A percentile compares a stretch with the other conserved stretches of the same genome.
These are phyloP conservation scores for Leccinum sublutescens DNA, from an alignment of 768 basidiomycete genomes.

Conservation along the genomic window DNA sequence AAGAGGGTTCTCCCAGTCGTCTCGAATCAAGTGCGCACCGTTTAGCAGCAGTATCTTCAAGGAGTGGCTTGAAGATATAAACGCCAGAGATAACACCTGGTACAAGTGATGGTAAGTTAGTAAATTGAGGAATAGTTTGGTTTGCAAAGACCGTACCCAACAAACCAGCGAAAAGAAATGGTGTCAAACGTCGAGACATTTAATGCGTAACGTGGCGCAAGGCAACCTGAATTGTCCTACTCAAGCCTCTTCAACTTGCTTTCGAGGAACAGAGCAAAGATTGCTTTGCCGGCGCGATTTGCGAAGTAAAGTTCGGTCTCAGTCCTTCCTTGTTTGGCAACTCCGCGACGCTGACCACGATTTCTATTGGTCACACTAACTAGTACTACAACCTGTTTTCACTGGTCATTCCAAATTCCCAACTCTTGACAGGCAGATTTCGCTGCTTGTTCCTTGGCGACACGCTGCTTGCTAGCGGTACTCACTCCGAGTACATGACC, in stretches of 20 bases:
- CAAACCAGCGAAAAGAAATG: conserved; percentile 53
- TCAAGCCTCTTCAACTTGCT: not conserved
- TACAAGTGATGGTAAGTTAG: conserved; percentile 6
- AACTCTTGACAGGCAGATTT: conserved; percentile 39
- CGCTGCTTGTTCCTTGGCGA: conserved; percentile 50
- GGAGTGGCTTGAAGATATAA: conserved; percentile 61
- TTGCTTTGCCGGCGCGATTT: conserved; percentile 3
- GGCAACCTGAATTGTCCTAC: not conserved
- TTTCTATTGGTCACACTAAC: not conserved
- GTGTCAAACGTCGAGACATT: conserved; percentile 42
- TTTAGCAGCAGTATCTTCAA: conserved; percentile 21
- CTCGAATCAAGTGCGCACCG: conserved; percentile 12
- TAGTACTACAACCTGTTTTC: not conserved
- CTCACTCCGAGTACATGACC: conserved; percentile 49
- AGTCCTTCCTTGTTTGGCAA: conserved; percentile 22
- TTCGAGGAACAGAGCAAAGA: not conserved
- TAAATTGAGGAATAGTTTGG: not conserved
- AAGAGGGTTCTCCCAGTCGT: not conserved
- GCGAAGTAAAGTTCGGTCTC: not conserved
- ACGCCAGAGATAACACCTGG: conserved; percentile 61
- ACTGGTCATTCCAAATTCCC: conserved; percentile 18
- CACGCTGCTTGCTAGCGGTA: conserved; percentile 33
- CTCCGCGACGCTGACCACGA: conserved; percentile 24
- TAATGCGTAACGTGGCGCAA: not conserved
- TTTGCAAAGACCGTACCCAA: conserved; percentile 43